Evolutionary conservation across 495 filamentous ascomycete genomes (phyloP).

Genomic region (Thermochaetoides thermophila): DNA sequence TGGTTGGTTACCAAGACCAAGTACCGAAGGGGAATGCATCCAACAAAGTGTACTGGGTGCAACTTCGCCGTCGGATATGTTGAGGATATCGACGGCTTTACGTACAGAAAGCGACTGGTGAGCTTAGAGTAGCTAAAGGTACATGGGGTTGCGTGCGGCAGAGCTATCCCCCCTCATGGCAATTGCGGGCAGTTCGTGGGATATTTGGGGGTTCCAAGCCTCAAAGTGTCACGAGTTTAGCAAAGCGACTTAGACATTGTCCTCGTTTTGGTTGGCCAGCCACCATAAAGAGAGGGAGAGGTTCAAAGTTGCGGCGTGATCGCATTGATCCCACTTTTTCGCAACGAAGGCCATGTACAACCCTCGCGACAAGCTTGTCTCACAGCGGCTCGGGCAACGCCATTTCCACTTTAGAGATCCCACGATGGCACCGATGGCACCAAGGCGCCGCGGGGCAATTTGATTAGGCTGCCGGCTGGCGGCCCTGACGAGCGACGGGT

Average conservation of each 20-base stretch:
- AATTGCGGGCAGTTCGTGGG: background rate
- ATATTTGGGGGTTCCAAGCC: conserved; percentile 6
- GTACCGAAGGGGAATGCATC: background rate
- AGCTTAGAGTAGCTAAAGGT: too few species aligned
- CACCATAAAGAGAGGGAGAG: background rate
- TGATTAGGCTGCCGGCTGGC: background rate
- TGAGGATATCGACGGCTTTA: conserved; percentile 7
- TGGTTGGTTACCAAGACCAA: background rate
- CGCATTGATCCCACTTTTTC: too few species aligned
- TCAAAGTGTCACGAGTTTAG: conserved; percentile 1
- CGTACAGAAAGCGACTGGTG: too few species aligned
- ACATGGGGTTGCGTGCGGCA: too few species aligned
- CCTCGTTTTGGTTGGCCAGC: conserved; percentile 4
- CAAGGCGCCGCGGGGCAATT: background rate
- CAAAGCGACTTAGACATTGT: conserved; percentile 2
- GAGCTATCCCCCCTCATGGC: background rate
- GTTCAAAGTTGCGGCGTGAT: too few species aligned
- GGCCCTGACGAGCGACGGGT: too few species aligned
- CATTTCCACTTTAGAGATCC: too few species aligned
- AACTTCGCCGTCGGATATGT: background rate
- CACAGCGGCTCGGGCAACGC: too few species aligned
- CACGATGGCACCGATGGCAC: too few species aligned
- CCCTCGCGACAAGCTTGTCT: too few species aligned
- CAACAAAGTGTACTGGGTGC: background rate
- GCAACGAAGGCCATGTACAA: too few species aligned